These are phyloP conservation scores for Fusarium dimerum DNA, from an alignment of 2,329 filamentous ascomycete genomes.

Conservation along the genomic window DNA sequence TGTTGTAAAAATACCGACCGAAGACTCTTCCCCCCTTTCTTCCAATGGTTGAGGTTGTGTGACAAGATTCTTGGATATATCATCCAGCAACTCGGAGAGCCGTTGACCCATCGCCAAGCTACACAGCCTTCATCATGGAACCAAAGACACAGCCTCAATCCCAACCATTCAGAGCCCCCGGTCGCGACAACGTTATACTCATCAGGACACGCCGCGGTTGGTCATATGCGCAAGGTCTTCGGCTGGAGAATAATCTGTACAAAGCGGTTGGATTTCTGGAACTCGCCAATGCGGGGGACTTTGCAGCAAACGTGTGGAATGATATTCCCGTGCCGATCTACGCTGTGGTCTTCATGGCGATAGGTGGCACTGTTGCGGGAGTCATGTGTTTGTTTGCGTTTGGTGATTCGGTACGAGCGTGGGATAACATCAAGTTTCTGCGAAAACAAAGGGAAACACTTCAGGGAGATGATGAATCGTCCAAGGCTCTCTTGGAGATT, in stretches of 20 bases:
- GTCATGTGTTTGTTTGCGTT: constrained; percentile 47
- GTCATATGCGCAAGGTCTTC: constrained; percentile 14
- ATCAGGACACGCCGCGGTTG: constrained; percentile 8
- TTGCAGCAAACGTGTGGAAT: constrained; percentile 61
- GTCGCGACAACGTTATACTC: constrained; percentile 15
- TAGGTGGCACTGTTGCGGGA: constrained; percentile 51
- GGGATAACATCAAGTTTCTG: constrained; percentile 48
- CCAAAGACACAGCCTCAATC: not conserved
- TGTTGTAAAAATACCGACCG: no score
- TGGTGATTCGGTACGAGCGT: constrained; percentile 44
- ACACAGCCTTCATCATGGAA: not conserved
- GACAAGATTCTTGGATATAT: not conserved
- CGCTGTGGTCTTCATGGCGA: constrained; percentile 52
- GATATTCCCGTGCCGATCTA: constrained; percentile 48
- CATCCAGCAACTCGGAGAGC: no score
- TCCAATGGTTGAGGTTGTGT: not conserved
- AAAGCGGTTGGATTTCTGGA: constrained; percentile 51
- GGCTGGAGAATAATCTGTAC: constrained; percentile 32
- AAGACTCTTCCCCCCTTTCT: not conserved
- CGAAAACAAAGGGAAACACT: constrained; percentile 41
- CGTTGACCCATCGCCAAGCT: not conserved
- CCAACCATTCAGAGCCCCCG: constrained; percentile 4
- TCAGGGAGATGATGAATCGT: constrained; percentile 15
- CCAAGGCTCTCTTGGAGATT: constrained; percentile 43
- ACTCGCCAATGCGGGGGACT: constrained; percentile 56